A percentile compares a stretch with the other conserved stretches of the same genome.
phyloP scores from a whole-genome alignment of 2,329 filamentous ascomycete genomes.

The Fonsecaea pugnacius region DNA sequence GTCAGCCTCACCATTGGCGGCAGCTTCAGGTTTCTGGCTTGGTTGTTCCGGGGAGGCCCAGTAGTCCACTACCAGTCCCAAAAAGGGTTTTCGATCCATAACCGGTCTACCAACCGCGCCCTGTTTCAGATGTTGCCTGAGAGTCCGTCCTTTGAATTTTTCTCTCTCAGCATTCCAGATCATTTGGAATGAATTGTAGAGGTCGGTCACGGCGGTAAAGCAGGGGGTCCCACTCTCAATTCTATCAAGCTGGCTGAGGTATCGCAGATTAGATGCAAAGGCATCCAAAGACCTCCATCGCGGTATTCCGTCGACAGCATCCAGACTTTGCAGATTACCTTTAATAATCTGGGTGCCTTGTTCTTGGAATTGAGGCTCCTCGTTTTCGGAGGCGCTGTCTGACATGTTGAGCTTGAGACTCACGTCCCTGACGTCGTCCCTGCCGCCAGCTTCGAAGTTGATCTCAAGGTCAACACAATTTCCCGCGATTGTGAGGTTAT shows the following conservation, averaged over 20 bases:
- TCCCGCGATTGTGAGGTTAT: constrained; percentile 52
- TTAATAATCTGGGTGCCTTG: constrained; percentile 51
- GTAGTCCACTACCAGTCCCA: constrained; percentile 50
- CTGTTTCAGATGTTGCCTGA: constrained; percentile 48
- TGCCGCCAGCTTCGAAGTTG: constrained; percentile 46
- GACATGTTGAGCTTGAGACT: constrained; percentile 50
- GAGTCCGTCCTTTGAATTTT: constrained; percentile 39
- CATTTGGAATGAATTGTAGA: constrained; percentile 49
- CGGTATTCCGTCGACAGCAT: constrained; percentile 41
- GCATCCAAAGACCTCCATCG: constrained; percentile 40
- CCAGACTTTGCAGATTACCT: constrained; percentile 44
- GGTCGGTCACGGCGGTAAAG: constrained; percentile 51
- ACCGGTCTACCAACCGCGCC: constrained; percentile 49
- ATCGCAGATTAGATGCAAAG: constrained; percentile 51
- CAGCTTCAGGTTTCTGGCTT: constrained; percentile 39
- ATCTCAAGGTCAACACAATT: constrained; percentile 53
- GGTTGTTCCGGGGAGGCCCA: constrained; percentile 40
- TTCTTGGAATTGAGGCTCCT: constrained; percentile 47
- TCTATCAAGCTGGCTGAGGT: constrained; percentile 51
- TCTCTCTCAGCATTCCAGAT: constrained; percentile 50
- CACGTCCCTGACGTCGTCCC: constrained; percentile 49
- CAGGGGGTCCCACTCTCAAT: constrained; percentile 52
- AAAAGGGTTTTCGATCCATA: constrained; percentile 46
- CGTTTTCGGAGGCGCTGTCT: constrained; percentile 44
- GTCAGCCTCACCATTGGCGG: constrained; percentile 34